Evolutionary conservation across 495 filamentous ascomycete genomes (phyloP).

Genomic region (Hypoxylon fragiforme): DNA sequence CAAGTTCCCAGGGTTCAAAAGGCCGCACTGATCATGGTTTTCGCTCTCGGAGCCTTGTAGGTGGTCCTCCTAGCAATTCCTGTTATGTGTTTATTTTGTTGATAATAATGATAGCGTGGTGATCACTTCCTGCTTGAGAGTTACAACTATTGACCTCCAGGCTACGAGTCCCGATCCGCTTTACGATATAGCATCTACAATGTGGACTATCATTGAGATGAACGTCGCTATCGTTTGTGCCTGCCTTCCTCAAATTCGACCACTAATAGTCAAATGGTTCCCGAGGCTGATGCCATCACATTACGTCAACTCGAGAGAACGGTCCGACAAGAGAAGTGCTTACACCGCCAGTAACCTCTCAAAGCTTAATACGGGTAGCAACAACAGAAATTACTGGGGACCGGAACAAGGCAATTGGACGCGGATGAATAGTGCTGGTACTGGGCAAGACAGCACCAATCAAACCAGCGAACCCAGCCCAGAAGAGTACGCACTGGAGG

Average conservation of each 20-base stretch:
- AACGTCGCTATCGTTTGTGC: conserved; percentile 54
- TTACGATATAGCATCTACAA: conserved; percentile 43
- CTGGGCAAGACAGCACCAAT: conserved; percentile 5
- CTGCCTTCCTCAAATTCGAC: conserved; percentile 45
- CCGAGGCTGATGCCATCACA: conserved; percentile 27
- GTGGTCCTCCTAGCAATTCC: background rate
- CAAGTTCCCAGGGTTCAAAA: conserved; percentile 57
- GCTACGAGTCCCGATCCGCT: conserved; percentile 33
- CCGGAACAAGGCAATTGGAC: conserved; percentile 20
- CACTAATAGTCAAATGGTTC: conserved; percentile 34
- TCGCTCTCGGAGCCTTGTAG: conserved; percentile 57
- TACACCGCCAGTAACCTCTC: conserved; percentile 8
- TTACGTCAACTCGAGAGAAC: conserved; percentile 16
- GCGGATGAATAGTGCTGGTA: background rate
- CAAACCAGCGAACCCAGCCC: conserved; percentile 21
- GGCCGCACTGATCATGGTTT: conserved; percentile 54
- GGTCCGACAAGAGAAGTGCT: conserved; percentile 5
- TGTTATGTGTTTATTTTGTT: conserved; percentile 2
- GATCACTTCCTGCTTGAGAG: conserved; percentile 37
- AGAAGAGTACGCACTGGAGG: conserved; percentile 29
- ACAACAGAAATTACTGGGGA: conserved; percentile 7
- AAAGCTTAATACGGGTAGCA: conserved; percentile 8
- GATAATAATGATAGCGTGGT: conserved; percentile 27
- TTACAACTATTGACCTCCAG: conserved; percentile 35
- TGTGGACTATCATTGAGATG: conserved; percentile 54